Evolutionary conservation across 345 rosid genomes (phyloP), one percentile per base, ranked within the genome.

Genomic region (Erucastrum elatum): DNA sequence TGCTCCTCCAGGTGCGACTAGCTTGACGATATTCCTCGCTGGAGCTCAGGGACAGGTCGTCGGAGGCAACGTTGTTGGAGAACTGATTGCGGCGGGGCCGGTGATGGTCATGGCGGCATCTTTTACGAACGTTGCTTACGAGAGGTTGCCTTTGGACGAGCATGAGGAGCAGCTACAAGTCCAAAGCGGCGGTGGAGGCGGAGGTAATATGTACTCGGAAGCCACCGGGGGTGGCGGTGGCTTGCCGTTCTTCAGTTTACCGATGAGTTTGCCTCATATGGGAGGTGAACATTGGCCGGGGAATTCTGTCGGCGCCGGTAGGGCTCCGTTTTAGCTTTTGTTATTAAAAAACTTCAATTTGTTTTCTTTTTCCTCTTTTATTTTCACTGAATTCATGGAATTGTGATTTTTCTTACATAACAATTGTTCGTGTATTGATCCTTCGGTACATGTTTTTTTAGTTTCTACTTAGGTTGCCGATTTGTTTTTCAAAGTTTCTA

Each of bases 31-130:
- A 25, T 92, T 88, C 72, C 80, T 94, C 11, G 92, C 95, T 2
- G 98, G 98, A 3, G 91, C 94, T 16, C 97, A 94, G 76, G 98
- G 98, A 2, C 98, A 94, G 77, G 97, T 94, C 8, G 90, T 94
- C 2, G 98, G 98, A 0, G 98, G 98, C 15, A 94, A 84, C 80
- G 98, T 94, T 8, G 95, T 92, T 0, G 98, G 98, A 27, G 98
- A 94, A 85, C 74, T 94, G 77, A 90, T 80, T 6, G 95, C 98
- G 16, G 94, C 98, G 0, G 98, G 98, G 1, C 97, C 97, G 2
- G 98, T 94, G 66, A 92, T 94, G 64, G 90, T 94, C 55, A 92
- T 94, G 71, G 97, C 97, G 1, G 86, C 97, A 0, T 94, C 98
- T 10, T 94, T 94, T 67, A 89, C 97, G 0, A 94, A 94, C 84